phyloP scores from a whole-genome alignment of 345 rosid genomes.

The Camelina hispida region DNA sequence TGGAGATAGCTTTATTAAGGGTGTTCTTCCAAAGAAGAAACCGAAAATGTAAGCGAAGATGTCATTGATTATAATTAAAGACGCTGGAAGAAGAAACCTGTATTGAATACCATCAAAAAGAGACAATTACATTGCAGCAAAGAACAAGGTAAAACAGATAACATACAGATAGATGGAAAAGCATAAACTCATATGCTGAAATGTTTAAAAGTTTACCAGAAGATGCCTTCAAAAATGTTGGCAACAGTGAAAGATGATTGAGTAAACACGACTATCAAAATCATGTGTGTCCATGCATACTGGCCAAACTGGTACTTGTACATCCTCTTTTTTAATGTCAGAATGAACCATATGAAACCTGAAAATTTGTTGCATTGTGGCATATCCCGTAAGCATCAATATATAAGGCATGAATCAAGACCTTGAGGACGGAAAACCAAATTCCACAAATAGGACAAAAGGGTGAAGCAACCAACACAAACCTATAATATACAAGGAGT shows the following conservation, averaged over 20 bases:
- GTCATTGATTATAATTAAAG: slow-evolving; percentile 94
- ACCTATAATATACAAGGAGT: slow-evolving; percentile 91
- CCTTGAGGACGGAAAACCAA: too few species aligned
- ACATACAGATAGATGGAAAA: neutral
- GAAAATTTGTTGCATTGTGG: slow-evolving; percentile 9
- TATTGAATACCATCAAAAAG: slow-evolving; percentile 33
- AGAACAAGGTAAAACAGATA: too few species aligned
- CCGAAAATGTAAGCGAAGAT: slow-evolving; percentile 86
- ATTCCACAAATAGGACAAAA: neutral
- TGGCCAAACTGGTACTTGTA: slow-evolving; percentile 99
- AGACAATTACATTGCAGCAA: neutral
- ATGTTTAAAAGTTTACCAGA: slow-evolving; percentile 61
- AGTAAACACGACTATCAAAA: slow-evolving; percentile 89
- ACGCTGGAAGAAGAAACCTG: slow-evolving; percentile 99
- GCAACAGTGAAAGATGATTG: slow-evolving; percentile 99
- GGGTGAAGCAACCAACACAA: slow-evolving; percentile 40
- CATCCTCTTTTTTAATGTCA: slow-evolving; percentile 94
- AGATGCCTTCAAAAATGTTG: slow-evolving; percentile 97
- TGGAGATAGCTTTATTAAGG: slow-evolving; percentile 91
- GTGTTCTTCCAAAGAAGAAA: slow-evolving; percentile 98
- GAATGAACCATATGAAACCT: slow-evolving; percentile 99
- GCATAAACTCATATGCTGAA: neutral
- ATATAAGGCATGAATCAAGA: neutral
- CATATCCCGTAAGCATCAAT: slow-evolving; percentile 16
- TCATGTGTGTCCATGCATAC: slow-evolving; percentile 99